Evolutionary conservation across 192 early-diverging fungal species (phyloP), one percentile per base, ranked within the genome.

Genomic region (Entomortierella lignicola): DNA sequence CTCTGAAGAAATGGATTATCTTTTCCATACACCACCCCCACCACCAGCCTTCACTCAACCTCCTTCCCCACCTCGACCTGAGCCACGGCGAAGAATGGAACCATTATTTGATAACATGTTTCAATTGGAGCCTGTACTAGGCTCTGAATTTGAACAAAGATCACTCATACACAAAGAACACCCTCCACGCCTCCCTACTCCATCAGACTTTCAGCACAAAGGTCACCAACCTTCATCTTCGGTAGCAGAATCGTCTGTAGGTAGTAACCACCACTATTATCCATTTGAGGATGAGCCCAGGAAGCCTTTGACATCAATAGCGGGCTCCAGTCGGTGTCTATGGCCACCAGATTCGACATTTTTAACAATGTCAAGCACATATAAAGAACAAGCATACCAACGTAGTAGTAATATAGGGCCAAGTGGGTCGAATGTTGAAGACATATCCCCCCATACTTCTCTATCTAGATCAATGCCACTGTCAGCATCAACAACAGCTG

Each of bases 331-430:
- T 39, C 66, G 75, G n/a, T 70, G 68, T 34, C 63, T 79, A 4
- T 79, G 75, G 75, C 75, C 75, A n/a, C 62, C 67, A 43, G 44
- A 79, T 31, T 70, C 63, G 18, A 70, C 67, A 2, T 70, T 68
- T 31, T 55, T 69, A 54, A 70, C 75, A n/a, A 66, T 70, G 61
- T 60, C 67, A 12, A 66, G 50, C 23, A 56, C 51, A n/a, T 39
- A 42, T 23, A 58, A 44, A 42, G 71, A 72, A 11, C 26, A 30
- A 4, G 47, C 63, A 13, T 59, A 29, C 18, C 60, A 63, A 29
- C 41, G 55, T 30, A n/a, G 31, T 42, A 53, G 48, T n/a, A n/a
- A n/a, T 32, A 60, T 54, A 59, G 27, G 21, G 50, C 23, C 53
- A 12, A 30, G 41, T 31, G 44, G 47, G 17, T 32, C 20, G 20